These are phyloP conservation scores for Yamadazyma aaseri DNA, from an alignment of 1,139 yeast genomes.

Conservation along the genomic window DNA sequence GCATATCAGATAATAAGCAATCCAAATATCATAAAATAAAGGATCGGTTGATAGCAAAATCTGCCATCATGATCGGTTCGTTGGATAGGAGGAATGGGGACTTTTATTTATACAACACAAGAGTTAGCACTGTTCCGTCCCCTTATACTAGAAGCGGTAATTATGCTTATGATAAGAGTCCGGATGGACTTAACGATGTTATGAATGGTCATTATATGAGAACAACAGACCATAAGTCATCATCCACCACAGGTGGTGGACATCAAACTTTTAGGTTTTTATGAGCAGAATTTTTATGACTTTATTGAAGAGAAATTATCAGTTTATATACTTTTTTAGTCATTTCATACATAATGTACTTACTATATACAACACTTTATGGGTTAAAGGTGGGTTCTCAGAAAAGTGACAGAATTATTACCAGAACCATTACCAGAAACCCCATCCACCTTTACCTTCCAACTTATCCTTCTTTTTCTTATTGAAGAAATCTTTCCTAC, in stretches of 20 bases:
- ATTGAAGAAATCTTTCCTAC: slow-evolving; percentile 76
- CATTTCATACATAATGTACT: no score
- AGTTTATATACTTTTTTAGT: no score
- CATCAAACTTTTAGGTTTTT: slow-evolving; percentile 10
- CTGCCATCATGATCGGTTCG: neutral
- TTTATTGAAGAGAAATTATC: no score
- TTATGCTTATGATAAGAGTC: neutral
- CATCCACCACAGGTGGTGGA: slow-evolving; percentile 15
- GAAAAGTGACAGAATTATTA: no score
- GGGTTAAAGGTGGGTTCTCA: no score
- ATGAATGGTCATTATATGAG: neutral
- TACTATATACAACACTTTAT: no score
- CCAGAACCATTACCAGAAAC: slow-evolving; percentile 39
- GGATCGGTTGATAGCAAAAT: neutral
- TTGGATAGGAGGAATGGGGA: neutral
- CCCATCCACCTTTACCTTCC: slow-evolving; percentile 49
- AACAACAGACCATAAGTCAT: slow-evolving; percentile 2
- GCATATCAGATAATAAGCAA: neutral
- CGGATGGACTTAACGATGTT: neutral
- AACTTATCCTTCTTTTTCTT: slow-evolving; percentile 37
- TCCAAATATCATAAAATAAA: neutral
- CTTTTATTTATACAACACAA: neutral
- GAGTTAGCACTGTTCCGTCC: neutral
- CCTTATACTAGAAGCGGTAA: neutral
- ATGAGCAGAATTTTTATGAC: no score